Evolutionary conservation across 1,284 basidiomycete genomes (phyloP), one percentile per base, ranked within the genome.

Genomic region (Omphalotus olearius): DNA sequence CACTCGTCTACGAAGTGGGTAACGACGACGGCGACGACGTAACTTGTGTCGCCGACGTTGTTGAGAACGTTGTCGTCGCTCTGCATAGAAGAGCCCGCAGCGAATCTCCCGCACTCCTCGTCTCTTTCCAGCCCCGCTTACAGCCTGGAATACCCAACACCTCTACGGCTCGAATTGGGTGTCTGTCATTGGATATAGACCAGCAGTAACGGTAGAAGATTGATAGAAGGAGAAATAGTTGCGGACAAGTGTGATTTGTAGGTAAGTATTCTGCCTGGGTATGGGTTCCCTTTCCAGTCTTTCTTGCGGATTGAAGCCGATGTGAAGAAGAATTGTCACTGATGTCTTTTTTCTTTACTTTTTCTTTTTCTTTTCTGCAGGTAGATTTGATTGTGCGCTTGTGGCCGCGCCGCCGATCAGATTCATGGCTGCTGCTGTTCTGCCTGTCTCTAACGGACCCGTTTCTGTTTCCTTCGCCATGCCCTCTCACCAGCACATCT

Each of bases 381-480:
- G 36, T n/a, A 16, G 11, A 11, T n/a, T 28, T 42, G 49, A 38
- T 38, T 47, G 18, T 37, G 20, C 23, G 26, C 17, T 16, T 49
- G 60, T 58, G 54, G 63, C 62, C 58, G 57, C 53, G 52, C 52
- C 50, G 59, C 61, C 60, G 66, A 64, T 68, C 43, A 6, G 23
- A 23, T 51, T 30, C 36, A 82, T 83, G 80, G 73, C 76, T 57
- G 69, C 72, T 45, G 71, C 74, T 44, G 69, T 76, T 47, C 57
- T 72, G 45, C 67, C 69, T 55, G 64, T 64, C 49, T 60, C 72
- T 55, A 23, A 18, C 14, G 26, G 9, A 3, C 10, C 18, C 20
- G 72, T 71, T 38, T 69, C 74, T 57, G 64, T 66, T 63, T 72
- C 72, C 56, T 75, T 75, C 62, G 71, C 70, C 55, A 77, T 79